These are phyloP conservation scores for Collybiopsis confluens DNA, from an alignment of 768 basidiomycete genomes.

Conservation along the genomic window DNA sequence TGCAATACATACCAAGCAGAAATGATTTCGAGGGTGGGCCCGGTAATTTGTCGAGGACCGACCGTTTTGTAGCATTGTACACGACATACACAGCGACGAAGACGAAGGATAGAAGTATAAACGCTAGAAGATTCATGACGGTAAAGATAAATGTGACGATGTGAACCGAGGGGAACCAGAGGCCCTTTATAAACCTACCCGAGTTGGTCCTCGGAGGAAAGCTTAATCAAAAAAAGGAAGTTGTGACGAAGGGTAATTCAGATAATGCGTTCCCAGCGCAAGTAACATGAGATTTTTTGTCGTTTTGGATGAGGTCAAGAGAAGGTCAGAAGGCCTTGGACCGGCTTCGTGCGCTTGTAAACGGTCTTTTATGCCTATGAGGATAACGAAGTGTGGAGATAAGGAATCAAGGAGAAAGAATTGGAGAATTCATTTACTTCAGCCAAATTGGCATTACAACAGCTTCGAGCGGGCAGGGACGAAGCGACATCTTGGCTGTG, in stretches of 20 bases:
- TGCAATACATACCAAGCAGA: neutral
- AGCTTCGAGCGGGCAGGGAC: too few species aligned
- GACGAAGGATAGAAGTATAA: neutral
- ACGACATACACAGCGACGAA: neutral
- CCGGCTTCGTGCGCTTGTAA: neutral
- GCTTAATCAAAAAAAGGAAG: too few species aligned
- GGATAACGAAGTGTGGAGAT: too few species aligned
- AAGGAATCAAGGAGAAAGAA: too few species aligned
- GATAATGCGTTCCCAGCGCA: slow-evolving; percentile 2
- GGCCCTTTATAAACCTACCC: too few species aligned
- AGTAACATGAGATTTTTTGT: neutral
- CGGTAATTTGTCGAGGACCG: slow-evolving; percentile 4
- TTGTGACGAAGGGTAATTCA: too few species aligned
- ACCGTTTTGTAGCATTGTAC: neutral
- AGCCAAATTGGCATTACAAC: too few species aligned
- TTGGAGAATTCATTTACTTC: too few species aligned
- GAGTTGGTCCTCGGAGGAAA: too few species aligned
- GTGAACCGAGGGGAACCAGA: too few species aligned
- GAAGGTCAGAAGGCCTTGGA: slow-evolving; percentile 2
- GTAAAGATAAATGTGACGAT: too few species aligned
- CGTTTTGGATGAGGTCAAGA: neutral
- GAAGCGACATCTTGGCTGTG: too few species aligned
- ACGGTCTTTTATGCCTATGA: neutral
- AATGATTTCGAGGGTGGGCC: slow-evolving; percentile 4
- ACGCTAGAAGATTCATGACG: neutral